Evolutionary conservation across 192 early-diverging fungal species (phyloP).

Genomic region (Mycoemilia scoparia): DNA sequence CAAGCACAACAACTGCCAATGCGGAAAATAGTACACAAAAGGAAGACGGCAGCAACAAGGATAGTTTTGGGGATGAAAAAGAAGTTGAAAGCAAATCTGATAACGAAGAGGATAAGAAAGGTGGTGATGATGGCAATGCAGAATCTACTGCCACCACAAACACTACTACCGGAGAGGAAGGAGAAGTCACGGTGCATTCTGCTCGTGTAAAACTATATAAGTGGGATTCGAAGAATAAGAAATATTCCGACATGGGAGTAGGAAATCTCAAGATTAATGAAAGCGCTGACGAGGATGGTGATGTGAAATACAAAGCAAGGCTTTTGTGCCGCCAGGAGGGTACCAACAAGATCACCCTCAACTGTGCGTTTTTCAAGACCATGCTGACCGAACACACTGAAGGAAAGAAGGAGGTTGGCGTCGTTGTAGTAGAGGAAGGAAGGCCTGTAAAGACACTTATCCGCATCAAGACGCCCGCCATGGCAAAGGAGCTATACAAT

Average conservation of each 20-base stretch:
- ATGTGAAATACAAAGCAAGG: constrained; percentile 10
- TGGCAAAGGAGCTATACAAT: constrained; percentile 2
- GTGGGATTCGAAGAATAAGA: constrained; percentile 12
- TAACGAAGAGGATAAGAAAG: background rate
- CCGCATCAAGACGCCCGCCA: constrained; percentile 12
- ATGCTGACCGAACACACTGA: constrained; percentile 16
- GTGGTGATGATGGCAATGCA: constrained; percentile 4
- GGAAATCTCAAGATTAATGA: constrained; percentile 23
- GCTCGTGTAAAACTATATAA: constrained; percentile 19
- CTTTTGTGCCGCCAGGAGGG: constrained; percentile 28
- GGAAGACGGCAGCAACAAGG: background rate
- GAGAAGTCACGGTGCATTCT: constrained; percentile 20
- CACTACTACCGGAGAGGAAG: constrained; percentile 24
- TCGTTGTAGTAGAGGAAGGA: constrained; percentile 14
- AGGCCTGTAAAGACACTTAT: constrained; percentile 14
- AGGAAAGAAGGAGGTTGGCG: constrained; percentile 20
- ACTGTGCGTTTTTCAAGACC: constrained; percentile 22
- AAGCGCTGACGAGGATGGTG: constrained; percentile 2
- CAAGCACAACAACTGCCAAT: background rate
- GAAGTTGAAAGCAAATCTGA: background rate
- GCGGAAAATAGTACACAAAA: background rate
- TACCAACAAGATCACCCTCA: constrained; percentile 25
- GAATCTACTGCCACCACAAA: constrained; percentile 2
- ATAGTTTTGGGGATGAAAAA: no score
- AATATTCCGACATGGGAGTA: constrained; percentile 24